Base-by-base conservation (phyloP, 2,329 filamentous ascomycete genomes). In the Harringtonia lauricola region DNA sequence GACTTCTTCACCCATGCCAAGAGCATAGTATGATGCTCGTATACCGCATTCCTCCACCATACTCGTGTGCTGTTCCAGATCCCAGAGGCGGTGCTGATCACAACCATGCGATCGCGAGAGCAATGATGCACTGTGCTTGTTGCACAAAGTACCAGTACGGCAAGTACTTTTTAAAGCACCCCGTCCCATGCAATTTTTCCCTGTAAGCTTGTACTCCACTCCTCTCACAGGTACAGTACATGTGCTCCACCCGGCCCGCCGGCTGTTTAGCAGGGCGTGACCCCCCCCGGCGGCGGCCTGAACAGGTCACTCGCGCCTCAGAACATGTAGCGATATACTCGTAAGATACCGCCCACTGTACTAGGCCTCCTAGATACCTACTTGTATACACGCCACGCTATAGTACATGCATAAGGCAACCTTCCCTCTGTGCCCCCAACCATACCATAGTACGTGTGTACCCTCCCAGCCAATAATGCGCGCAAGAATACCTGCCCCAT, bases 221-320 rank as follows among this genome's bases (percentile, higher is more conserved):
- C 3, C 18, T 18, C 24, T 22, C 14, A 17, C 18, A 38, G 19
- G 31, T 44, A 41, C 24, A 41, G 37, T 44, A 39, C 41, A 46
- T 42, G 44, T 50, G 46, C 48, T 45, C 48, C 44, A 50, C 48
- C 44, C 48, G 46, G 37, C 42, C 44, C 48, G 44, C 39, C 38
- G 47, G 44, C 47, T 46, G 46, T 45, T 42, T 47, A 47, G 43
- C 44, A 45, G 46, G 44, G 43, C 43, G 39, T 42, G 30, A 42
- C 36, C 48, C 43, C 41, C 42, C 38, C 28, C 24, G 22, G 22
- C 13, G 13, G 31, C 46, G 43, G 44, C 44, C 44, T 44, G 42
- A 8, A 48, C 19, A 39, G 41, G 43, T 43, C 36, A 44, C 44
- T 17, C 40, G 40, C 41, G 29, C 10, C n/a, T n/a, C n/a, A n/a